Evolutionary conservation across 345 rosid genomes (phyloP), one percentile per base, ranked within the genome.

Genomic region (Rhodamnia argentea): DNA sequence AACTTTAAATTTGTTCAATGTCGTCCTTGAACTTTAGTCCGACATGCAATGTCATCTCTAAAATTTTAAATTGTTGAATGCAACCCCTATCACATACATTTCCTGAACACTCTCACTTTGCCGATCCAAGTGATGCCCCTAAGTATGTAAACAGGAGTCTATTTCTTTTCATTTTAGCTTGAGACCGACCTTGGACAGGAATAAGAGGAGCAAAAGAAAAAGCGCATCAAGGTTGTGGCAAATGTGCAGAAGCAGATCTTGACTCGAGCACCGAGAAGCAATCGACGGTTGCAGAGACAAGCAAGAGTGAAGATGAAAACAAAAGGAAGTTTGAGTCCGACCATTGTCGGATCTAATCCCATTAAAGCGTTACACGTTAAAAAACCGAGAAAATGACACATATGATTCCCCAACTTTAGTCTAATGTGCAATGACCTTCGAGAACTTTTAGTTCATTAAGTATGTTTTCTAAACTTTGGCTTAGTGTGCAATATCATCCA

Each of bases 201-300:
- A 51, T 51, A 51, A 51, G 52, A 51, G 10, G 51, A 50, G 51
- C 51, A 29, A 54, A n/a, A 53, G 59, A 37, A 82, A n/a, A 44
- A 24, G 32, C 29, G 22, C 81, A 6, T 29, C 52, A 42, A 42
- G 22, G 57, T 85, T 23, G 23, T 10, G 13, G 62, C n/a, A 9
- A 83, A 82, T 75, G 37, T 70, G 78, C 78, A 37, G 62, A 54
- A n/a, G 84, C 32, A 70, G 47, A 91, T 93, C 94, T 52, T 85
- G 60, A 85, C 87, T 88, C 23, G 92, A 87, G 87, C 93, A 89
- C 40, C 70, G 82, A 81, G 90, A 90, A 92, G 92, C 92, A 50
- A 50, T 78, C 87, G 55, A 58, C 83, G 58, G 84, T 27, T 47
- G 85, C 88, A 56, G 85, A 60, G 22, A 88, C 42, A 10, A 85